Conservation (phyloP, 164 flowering plant species). For the Stephania cephalantha region DNA sequence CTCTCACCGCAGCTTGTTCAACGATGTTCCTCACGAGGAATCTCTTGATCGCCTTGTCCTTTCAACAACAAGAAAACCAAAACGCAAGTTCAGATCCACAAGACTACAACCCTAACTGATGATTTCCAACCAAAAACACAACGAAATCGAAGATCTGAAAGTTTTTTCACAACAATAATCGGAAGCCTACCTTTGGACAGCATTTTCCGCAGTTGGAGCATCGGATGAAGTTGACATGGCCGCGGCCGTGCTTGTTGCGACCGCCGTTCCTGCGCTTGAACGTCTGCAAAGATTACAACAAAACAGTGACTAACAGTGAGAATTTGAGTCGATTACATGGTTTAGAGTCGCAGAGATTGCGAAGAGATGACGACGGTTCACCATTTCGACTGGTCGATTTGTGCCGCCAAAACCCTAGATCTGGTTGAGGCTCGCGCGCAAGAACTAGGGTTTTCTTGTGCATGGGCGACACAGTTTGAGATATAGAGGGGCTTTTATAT, state of each 20-base stretch:
- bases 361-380: not conserved
- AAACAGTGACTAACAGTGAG: not conserved
- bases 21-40: constrained; percentile 97
- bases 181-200: constrained; percentile 75
- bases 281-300: constrained; percentile 30
- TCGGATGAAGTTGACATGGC: constrained; percentile 81
- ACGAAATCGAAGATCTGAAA: not conserved
- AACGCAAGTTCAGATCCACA: not conserved
- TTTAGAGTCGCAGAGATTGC: not conserved
- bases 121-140: not conserved
- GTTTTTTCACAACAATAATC: not conserved
- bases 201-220: constrained; percentile 97
- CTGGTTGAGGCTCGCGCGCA: not conserved
- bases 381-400: not conserved
- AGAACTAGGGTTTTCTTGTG: not conserved
- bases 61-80: not conserved
- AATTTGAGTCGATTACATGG: not conserved
- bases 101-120: not conserved
- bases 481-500: not conserved
- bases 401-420: constrained; percentile 2
- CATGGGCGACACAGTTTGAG: not conserved
- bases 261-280: constrained; percentile 98
- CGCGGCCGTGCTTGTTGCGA: constrained; percentile 95
- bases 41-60: constrained; percentile 98
- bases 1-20: constrained; percentile 96